Evolutionary conservation across 805 yeast species (phyloP).

Genomic region (Candida succiphila): DNA sequence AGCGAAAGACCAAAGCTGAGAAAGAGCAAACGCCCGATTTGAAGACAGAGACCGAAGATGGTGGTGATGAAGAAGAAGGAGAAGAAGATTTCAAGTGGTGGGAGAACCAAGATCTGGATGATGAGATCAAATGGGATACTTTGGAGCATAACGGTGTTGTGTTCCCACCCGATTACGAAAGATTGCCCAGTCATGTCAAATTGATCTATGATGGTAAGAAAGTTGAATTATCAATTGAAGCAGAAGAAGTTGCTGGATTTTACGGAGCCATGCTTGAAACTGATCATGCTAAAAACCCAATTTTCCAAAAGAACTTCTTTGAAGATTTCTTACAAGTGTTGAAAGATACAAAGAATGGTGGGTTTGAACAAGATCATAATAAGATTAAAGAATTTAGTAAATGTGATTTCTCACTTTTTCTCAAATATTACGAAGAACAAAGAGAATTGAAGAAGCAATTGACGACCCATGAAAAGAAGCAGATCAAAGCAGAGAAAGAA

Average conservation of each 20-base stretch:
- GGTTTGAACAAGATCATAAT: constrained; percentile 33
- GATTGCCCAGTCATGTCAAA: constrained; percentile 70
- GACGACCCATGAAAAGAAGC: constrained; percentile 67
- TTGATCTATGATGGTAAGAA: constrained; percentile 69
- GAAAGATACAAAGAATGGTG: constrained; percentile 61
- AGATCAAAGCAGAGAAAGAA: constrained; percentile 62
- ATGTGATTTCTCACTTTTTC: constrained; percentile 74
- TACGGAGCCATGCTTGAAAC: constrained; percentile 81
- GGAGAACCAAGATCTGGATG: constrained; percentile 69
- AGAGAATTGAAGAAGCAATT: constrained; percentile 65
- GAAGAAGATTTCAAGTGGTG: constrained; percentile 70
- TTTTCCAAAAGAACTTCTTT: constrained; percentile 81
- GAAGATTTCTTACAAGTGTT: constrained; percentile 64
- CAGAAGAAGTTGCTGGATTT: constrained; percentile 96
- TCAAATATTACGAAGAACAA: constrained; percentile 55
- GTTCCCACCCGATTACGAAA: constrained; percentile 88
- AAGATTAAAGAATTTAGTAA: constrained; percentile 47
- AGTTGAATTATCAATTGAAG: constrained; percentile 63
- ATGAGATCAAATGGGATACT: constrained; percentile 76
- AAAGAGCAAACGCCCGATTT: constrained; percentile 9
- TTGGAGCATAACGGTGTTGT: constrained; percentile 84
- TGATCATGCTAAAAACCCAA: constrained; percentile 83
- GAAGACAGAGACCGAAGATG: constrained; percentile 11
- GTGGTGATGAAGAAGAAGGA: constrained; percentile 37
- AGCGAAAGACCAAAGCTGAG: constrained; percentile 5